A percentile compares a stretch with the other conserved stretches of the same genome.
These are phyloP conservation scores for Exophiala calicioides DNA, from an alignment of 2,329 filamentous ascomycete species.

Conservation along the genomic window DNA sequence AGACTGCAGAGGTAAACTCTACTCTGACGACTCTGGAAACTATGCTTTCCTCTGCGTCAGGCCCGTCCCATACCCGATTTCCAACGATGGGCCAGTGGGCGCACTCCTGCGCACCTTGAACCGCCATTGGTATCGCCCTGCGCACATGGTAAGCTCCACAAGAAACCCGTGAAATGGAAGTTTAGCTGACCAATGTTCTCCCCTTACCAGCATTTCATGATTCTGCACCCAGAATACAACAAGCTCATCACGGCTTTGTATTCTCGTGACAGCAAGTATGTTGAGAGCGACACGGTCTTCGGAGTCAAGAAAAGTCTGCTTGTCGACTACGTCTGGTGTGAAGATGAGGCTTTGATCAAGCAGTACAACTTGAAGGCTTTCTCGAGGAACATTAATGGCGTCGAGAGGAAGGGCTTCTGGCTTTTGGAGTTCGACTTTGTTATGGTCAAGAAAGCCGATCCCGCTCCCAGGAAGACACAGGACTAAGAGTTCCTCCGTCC, in stretches of 20 bases:
- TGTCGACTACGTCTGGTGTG: constrained; percentile 41
- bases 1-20: constrained; percentile 7
- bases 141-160: constrained; percentile 49
- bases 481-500: too few relatives aligned
- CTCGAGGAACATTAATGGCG: background rate
- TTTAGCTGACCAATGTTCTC: background rate
- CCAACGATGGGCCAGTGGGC: constrained; percentile 45
- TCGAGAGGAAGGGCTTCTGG: constrained; percentile 2
- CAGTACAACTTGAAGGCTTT: constrained; percentile 2
- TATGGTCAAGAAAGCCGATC: background rate
- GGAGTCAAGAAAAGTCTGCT: constrained; percentile 63
- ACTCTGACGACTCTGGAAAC: constrained; percentile 5
- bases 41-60: constrained; percentile 6
- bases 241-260: constrained; percentile 60
- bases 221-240: constrained; percentile 56
- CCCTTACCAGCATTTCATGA: constrained; percentile 49
- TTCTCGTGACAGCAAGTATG: constrained; percentile 59
- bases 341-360: background rate
- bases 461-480: background rate
- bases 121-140: constrained; percentile 60
- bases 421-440: constrained; percentile 5
- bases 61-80: constrained; percentile 13
- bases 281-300: constrained; percentile 61
- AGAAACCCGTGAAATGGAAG: background rate
- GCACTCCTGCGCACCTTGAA: constrained; percentile 56